These are phyloP conservation scores for Syzygium aromaticum DNA, from an alignment of 345 rosid genomes.

Conservation along the genomic window DNA sequence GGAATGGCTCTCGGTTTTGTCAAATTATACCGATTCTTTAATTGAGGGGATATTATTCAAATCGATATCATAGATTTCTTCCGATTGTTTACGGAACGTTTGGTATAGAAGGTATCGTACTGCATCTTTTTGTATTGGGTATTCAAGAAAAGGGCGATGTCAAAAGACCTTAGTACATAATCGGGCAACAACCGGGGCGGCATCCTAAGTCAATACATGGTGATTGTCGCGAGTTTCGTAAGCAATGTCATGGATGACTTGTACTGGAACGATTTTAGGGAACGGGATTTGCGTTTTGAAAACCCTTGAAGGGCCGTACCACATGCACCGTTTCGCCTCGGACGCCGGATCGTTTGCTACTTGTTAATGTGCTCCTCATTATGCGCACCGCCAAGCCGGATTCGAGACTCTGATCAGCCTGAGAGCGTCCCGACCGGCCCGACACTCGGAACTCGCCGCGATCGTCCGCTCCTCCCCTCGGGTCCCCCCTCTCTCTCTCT, in stretches of 20 bases:
- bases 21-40: not conserved
- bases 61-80: not conserved
- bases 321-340: not conserved
- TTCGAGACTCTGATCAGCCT: not conserved
- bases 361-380: not conserved
- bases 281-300: not conserved
- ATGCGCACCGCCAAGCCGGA: not conserved
- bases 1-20: not conserved
- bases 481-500: not conserved
- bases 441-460: not conserved
- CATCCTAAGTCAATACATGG: not conserved
- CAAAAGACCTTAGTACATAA: not conserved
- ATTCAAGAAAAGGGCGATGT: not conserved
- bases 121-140: not conserved
- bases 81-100: not conserved
- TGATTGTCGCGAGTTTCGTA: not conserved
- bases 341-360: not conserved
- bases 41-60: not conserved
- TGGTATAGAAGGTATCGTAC: not conserved
- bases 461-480: not conserved
- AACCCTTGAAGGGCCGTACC: not conserved
- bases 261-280: not conserved
- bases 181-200: not conserved
- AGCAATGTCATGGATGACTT: not conserved
- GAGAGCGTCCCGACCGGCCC: not conserved